These are phyloP conservation scores for Neobulgaria alba DNA, from an alignment of 2,329 filamentous ascomycete genomes.

Conservation along the genomic window DNA sequence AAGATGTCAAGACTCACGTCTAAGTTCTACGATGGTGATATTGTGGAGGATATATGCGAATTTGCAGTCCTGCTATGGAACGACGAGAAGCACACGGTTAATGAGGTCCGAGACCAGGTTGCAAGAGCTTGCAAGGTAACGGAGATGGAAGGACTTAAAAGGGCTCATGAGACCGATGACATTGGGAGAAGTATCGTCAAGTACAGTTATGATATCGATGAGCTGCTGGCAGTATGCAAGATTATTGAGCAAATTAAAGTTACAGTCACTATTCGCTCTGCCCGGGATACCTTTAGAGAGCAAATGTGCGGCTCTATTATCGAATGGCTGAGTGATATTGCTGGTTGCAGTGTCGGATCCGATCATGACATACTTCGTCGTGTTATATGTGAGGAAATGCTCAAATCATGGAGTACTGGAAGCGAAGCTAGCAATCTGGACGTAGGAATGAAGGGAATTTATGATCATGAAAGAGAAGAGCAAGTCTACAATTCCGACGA, in stretches of 20 bases:
- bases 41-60: conserved; percentile 56
- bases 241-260: conserved; percentile 93
- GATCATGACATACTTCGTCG: conserved; percentile 73
- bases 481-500: conserved; percentile 32
- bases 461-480: conserved; percentile 65
- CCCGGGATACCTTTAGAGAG: conserved; percentile 91
- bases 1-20: conserved; percentile 65
- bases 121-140: conserved; percentile 76
- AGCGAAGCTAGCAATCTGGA: conserved; percentile 73
- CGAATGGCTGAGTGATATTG: conserved; percentile 90
- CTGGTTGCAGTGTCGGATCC: conserved; percentile 74
- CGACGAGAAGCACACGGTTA: conserved; percentile 94
- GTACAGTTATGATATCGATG: conserved; percentile 62
- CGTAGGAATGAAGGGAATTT: conserved; percentile 69
- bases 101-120: conserved; percentile 84
- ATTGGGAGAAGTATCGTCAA: conserved; percentile 80
- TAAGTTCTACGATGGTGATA: conserved; percentile 63
- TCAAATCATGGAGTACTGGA: conserved; percentile 79
- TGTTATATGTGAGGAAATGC: conserved; percentile 82
- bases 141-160: conserved; percentile 56
- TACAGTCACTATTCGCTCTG: conserved; percentile 87
- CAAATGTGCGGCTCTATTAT: conserved; percentile 98
- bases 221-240: conserved; percentile 68
- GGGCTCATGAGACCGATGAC: conserved; percentile 82
- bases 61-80: conserved; percentile 92